Evolutionary conservation across 441 rosid genomes (phyloP).

Genomic region (Populus hybrid): DNA sequence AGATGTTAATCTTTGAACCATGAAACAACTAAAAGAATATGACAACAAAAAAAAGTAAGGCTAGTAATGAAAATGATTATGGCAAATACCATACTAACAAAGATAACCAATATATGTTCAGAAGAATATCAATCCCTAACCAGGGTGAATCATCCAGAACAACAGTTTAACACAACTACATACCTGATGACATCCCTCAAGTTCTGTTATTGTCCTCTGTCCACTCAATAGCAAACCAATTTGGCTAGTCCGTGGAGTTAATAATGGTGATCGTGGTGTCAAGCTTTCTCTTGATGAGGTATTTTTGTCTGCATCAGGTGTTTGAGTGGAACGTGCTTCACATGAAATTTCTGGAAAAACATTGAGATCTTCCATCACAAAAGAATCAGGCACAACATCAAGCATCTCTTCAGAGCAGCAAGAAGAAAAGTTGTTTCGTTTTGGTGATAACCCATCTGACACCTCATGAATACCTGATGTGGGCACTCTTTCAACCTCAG

Average conservation of each 20-base stretch:
- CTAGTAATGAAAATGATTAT: not conserved
- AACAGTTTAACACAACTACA: constrained; percentile 8
- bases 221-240: constrained; percentile 75
- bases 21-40: not conserved
- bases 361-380: constrained; percentile 48
- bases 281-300: constrained; percentile 69
- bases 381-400: constrained; percentile 52
- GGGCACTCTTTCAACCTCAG: constrained; percentile 39
- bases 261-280: constrained; percentile 86
- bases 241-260: constrained; percentile 77
- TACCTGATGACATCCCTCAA: constrained; percentile 89
- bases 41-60: not conserved
- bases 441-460: constrained; percentile 43
- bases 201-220: constrained; percentile 69
- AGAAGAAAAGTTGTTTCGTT: constrained; percentile 31
- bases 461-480: constrained; percentile 40
- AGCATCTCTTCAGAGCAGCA: constrained; percentile 57
- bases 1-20: not conserved
- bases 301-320: constrained; percentile 46
- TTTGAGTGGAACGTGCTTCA: constrained; percentile 30
- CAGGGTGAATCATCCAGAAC: not conserved
- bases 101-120: not conserved
- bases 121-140: not conserved
- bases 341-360: constrained; percentile 43
- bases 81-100: not conserved